These are phyloP conservation scores for Coemansia sp. DNA, from an alignment of 192 early-diverging fungal species.

Conservation along the genomic window DNA sequence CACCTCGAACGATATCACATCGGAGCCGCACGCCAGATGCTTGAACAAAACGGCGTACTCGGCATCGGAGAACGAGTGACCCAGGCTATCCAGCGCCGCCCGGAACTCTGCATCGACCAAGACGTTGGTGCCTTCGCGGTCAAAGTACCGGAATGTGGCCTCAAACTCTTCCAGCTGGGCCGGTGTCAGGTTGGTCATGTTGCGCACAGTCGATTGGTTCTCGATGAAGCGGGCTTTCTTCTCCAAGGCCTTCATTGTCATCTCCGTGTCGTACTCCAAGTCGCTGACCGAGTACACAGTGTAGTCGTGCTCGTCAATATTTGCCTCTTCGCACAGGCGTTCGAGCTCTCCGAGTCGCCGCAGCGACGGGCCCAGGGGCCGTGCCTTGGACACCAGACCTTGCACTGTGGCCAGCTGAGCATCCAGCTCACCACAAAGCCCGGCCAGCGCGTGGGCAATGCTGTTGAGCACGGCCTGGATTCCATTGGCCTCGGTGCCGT, in stretches of 20 bases:
- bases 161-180: constrained; percentile 90
- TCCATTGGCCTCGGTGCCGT: constrained; percentile 76
- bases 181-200: constrained; percentile 89
- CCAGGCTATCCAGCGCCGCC: constrained; percentile 74
- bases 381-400: constrained; percentile 49
- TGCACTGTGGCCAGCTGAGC: constrained; percentile 62
- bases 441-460: constrained; percentile 59
- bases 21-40: constrained; percentile 54
- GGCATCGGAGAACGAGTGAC: constrained; percentile 65
- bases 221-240: constrained; percentile 87
- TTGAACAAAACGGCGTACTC: constrained; percentile 66
- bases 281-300: constrained; percentile 90
- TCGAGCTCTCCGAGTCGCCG: constrained; percentile 58
- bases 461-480: constrained; percentile 67
- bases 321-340: constrained; percentile 68
- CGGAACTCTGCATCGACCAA: constrained; percentile 76
- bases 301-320: constrained; percentile 90
- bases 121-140: constrained; percentile 78
- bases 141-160: constrained; percentile 86
- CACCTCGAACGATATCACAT: constrained; percentile 77
- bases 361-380: constrained; percentile 51
- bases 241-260: constrained; percentile 71
- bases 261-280: constrained; percentile 74
- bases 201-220: constrained; percentile 91
- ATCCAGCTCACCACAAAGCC: constrained; percentile 75